phyloP scores from a whole-genome alignment of 805 yeast genomes.

The Metschnikowia noctiluminum region DNA sequence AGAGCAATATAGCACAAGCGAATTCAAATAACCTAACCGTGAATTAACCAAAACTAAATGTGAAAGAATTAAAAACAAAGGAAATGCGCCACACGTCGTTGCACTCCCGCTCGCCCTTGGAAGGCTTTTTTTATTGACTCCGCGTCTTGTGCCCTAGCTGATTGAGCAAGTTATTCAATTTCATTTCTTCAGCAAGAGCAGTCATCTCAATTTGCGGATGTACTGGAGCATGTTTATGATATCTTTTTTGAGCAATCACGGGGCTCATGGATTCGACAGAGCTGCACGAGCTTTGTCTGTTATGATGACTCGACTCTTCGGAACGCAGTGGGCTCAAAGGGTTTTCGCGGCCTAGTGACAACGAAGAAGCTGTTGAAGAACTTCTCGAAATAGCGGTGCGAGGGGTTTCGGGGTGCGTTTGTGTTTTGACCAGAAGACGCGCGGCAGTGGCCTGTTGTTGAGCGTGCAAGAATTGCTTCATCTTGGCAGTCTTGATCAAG shows the following conservation, averaged over 20 bases:
- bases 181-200: slow-evolving; percentile 15
- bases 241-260: neutral
- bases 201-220: slow-evolving; percentile 16
- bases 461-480: slow-evolving; percentile 29
- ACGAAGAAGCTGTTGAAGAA: slow-evolving; percentile 16
- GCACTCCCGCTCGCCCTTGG: neutral
- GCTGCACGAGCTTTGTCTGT: slow-evolving; percentile 23
- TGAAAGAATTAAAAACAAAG: neutral
- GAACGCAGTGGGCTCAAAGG: slow-evolving; percentile 8
- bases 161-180: slow-evolving; percentile 15
- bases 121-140: neutral
- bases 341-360: slow-evolving; percentile 14
- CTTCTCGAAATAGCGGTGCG: slow-evolving; percentile 13
- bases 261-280: slow-evolving; percentile 18
- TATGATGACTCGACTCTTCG: slow-evolving; percentile 13
- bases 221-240: slow-evolving; percentile 2
- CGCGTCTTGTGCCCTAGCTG: slow-evolving; percentile 8
- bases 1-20: neutral
- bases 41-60: slow-evolving; percentile 2
- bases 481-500: slow-evolving; percentile 31
- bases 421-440: slow-evolving; percentile 3
- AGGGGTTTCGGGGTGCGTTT: slow-evolving; percentile 1
- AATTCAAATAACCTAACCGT: slow-evolving; percentile 8
- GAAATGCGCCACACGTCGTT: neutral
- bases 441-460: slow-evolving; percentile 22